phyloP scores from a whole-genome alignment of 2,329 filamentous ascomycete species.

The Nemania bipapillata region DNA sequence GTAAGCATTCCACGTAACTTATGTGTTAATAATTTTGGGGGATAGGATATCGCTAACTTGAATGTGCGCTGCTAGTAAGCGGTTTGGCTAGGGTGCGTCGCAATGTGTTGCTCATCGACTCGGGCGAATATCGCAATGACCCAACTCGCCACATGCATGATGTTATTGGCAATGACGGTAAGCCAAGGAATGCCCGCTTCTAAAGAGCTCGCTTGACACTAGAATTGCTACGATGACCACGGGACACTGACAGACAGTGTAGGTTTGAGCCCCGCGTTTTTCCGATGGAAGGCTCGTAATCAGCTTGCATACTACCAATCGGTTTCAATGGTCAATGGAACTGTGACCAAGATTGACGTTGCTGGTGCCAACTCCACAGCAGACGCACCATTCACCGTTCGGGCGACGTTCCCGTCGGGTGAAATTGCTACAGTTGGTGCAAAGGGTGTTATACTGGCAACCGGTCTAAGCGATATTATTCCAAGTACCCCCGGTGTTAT shows the following conservation, averaged over 20 bases:
- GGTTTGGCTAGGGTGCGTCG: constrained; percentile 68
- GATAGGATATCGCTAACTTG: constrained; percentile 10
- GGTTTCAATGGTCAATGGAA: constrained; percentile 63
- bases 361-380: constrained; percentile 35
- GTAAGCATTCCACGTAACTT: constrained; percentile 11
- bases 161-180: constrained; percentile 69
- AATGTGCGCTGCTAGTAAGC: constrained; percentile 56
- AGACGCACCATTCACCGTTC: constrained; percentile 57
- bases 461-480: constrained; percentile 66
- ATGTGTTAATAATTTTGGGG: neutral
- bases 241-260: constrained; percentile 15
- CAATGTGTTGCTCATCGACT: constrained; percentile 67
- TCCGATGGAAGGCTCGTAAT: constrained; percentile 63
- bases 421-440: constrained; percentile 55
- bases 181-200: neutral
- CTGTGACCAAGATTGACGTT: constrained; percentile 58
- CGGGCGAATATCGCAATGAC: constrained; percentile 67
- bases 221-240: neutral
- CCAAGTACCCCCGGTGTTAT: constrained; percentile 65
- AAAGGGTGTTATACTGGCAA: constrained; percentile 67
- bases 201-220: neutral
- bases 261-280: constrained; percentile 67
- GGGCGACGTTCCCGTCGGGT: constrained; percentile 48
- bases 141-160: constrained; percentile 70
- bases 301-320: constrained; percentile 64